Base-by-base conservation (phyloP, 768 basidiomycete species). In the Gloeopeniophorella convolvens region DNA sequence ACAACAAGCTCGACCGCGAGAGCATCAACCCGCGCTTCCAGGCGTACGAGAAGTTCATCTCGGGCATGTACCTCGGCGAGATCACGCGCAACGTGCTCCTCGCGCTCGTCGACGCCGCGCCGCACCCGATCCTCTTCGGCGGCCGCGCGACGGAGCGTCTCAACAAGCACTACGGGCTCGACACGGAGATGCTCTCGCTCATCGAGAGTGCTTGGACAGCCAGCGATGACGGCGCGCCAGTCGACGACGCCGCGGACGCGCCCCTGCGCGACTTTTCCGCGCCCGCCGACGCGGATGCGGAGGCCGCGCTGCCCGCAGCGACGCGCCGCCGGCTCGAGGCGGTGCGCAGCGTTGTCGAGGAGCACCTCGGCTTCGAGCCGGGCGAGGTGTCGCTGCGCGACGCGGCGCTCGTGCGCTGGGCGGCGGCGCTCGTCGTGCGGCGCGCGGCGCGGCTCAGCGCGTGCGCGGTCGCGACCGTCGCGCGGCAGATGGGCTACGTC, bases 21-120 rank as follows among this genome's bases (percentile, higher is more conserved):
- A 90, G 86, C 50, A 97, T 98, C 68, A 99, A 99, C 62, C 93
- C 94, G 23, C 74, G 78, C 30, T 85, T 78, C 64, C 96, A 98
- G 65, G 89, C 89, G 2, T 98, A 92, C 64, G 96, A 99, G 68
- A 99, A 98, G 72, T 91, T 96, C 70, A 87, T 99, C 59, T 96
- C 92, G 1, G 96, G 96, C 49, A 97, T 99, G 95, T 99, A 99
- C 66, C 80, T 98, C 33, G 96, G 96, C 49, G 96, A 99, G 69
- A 79, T 98, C 55, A 78, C 85, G 21, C 85, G 96, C 32, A 88
- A 89, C 62, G 71, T 95, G 59, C 74, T 97, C 45, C 74, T 92
- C 26, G 78, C 89, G 42, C 71, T 97, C 56, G 72, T 95, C 57
- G 89, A 91, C 58, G 82, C 85, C 5, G 68, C 78, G 13, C 87